phyloP scores from a whole-genome alignment of 164 flowering plant species.

The Annona squamosa region DNA sequence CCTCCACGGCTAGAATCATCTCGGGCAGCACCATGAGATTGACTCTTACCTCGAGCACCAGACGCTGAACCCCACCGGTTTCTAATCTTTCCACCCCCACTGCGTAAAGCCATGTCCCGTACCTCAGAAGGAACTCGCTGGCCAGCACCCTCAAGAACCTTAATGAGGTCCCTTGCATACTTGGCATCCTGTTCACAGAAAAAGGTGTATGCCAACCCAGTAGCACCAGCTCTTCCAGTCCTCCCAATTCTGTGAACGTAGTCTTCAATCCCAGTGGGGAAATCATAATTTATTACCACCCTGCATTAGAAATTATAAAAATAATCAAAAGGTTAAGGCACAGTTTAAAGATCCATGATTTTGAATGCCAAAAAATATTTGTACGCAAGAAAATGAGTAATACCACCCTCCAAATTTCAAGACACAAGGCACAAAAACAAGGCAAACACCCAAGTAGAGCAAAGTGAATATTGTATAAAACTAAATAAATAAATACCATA shows the following conservation, averaged over 20 bases:
- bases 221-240: slow-evolving; percentile 94
- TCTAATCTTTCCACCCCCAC: slow-evolving; percentile 52
- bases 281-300: slow-evolving; percentile 89
- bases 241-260: slow-evolving; percentile 94
- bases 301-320: slow-evolving; percentile 22
- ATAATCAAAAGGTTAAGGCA: background rate
- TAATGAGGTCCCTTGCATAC: slow-evolving; percentile 74
- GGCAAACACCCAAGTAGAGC: too few species aligned
- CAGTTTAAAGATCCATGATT: too few species aligned
- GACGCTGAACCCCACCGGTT: slow-evolving; percentile 41
- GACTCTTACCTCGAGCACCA: slow-evolving; percentile 42
- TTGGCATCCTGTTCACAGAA: slow-evolving; percentile 72
- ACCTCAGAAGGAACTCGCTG: slow-evolving; percentile 80
- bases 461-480: too few species aligned
- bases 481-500: too few species aligned
- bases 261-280: slow-evolving; percentile 89
- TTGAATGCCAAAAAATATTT: too few species aligned
- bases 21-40: slow-evolving; percentile 28
- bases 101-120: slow-evolving; percentile 63
- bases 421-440: too few species aligned
- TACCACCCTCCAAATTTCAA: too few species aligned
- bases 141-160: slow-evolving; percentile 80
- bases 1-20: slow-evolving; percentile 38
- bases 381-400: too few species aligned
- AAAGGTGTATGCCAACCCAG: slow-evolving; percentile 76